These are phyloP conservation scores for Acer negundo DNA, from an alignment of 345 rosid genomes.

Conservation along the genomic window DNA sequence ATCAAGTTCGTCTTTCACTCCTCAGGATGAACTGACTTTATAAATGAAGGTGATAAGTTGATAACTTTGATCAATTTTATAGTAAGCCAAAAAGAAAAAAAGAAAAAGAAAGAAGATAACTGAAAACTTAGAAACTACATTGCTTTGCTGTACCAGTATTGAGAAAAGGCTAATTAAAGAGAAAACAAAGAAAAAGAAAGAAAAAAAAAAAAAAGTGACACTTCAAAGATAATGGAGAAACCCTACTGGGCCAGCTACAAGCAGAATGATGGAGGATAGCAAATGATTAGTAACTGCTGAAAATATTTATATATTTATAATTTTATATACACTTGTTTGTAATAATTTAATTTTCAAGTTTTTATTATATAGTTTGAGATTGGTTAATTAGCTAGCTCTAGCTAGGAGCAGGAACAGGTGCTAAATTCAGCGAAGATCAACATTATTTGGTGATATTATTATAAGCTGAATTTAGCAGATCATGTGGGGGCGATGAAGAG, in stretches of 20 bases:
- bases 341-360: conserved; percentile 6
- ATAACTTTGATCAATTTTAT: conserved; percentile 19
- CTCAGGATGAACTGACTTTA: no score
- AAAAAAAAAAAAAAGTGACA: conserved; percentile 22
- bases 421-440: conserved; percentile 42
- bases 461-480: conserved; percentile 17
- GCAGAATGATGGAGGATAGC: conserved; percentile 43
- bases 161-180: conserved; percentile 32
- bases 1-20: neutral
- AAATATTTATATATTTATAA: neutral
- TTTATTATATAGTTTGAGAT: neutral
- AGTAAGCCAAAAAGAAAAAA: no score
- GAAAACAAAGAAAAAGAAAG: no score
- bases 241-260: conserved; percentile 42
- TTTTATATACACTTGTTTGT: neutral
- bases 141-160: conserved; percentile 43
- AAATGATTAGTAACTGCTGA: conserved; percentile 37
- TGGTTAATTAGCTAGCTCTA: conserved; percentile 2
- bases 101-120: conserved; percentile 22
- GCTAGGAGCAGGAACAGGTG: conserved; percentile 56
- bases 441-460: neutral
- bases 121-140: conserved; percentile 30
- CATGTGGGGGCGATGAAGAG: no score
- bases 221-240: conserved; percentile 31
- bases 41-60: neutral